phyloP scores from a whole-genome alignment of 2,329 filamentous ascomycete species.

The Decorospora gaudefroyi region DNA sequence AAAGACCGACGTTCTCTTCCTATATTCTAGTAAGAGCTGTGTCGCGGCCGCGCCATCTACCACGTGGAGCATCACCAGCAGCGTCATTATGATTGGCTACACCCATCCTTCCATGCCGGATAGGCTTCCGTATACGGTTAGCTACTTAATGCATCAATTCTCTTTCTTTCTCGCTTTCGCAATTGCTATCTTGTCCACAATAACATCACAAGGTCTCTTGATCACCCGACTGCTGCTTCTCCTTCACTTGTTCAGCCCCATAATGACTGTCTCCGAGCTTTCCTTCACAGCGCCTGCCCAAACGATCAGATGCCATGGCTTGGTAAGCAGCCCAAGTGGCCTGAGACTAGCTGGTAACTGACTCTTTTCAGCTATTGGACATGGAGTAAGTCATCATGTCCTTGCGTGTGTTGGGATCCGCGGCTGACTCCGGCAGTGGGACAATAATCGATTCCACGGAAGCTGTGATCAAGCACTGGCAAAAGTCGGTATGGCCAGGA shows the following conservation, averaged over 20 bases:
- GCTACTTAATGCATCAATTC: not conserved
- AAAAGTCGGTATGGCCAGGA: slow-evolving; percentile 56
- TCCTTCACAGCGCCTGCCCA: slow-evolving; percentile 51
- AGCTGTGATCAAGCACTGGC: slow-evolving; percentile 79
- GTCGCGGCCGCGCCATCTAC: not conserved
- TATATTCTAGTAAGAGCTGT: no score
- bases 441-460: slow-evolving; percentile 82
- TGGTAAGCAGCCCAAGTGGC: slow-evolving; percentile 39
- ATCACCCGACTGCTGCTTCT: not conserved
- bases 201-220: not conserved
- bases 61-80: not conserved
- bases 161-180: slow-evolving; percentile 4
- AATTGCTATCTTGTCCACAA: not conserved
- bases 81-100: slow-evolving; percentile 17
- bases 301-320: slow-evolving; percentile 49
- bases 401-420: not conserved
- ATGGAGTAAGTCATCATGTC: slow-evolving; percentile 35
- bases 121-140: slow-evolving; percentile 24
- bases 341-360: slow-evolving; percentile 10
- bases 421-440: slow-evolving; percentile 55
- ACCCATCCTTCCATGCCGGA: slow-evolving; percentile 14
- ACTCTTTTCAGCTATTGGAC: slow-evolving; percentile 38
- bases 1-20: no score
- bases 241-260: not conserved
- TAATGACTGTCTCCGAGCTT: slow-evolving; percentile 41